Evolutionary conservation across 768 basidiomycete species (phyloP), one percentile per base, ranked within the genome.

Genomic region (Mycena capillaripes): DNA sequence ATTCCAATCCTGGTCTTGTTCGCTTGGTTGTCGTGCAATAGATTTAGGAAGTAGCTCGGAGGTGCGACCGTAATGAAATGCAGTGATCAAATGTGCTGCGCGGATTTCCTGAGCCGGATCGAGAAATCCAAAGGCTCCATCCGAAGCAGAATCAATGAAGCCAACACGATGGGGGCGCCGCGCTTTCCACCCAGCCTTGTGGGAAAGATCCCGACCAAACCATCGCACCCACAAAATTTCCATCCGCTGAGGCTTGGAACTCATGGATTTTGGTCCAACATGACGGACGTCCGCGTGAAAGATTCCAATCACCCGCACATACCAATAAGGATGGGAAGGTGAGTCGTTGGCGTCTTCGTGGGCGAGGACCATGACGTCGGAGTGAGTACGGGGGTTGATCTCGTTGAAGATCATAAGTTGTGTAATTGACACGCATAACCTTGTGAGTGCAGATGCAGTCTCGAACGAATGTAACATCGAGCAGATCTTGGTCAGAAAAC

Each of bases 61-160:
- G 29, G 61, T 65, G 19, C 34, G 63, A n/a, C 81, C 81, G 66
- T 74, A 69, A 6, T 60, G 50, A 65, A 83, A 83, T 30, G 77
- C 74, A 12, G 82, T 83, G 29, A 85, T 80, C 2, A 85, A 53
- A 68, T 85, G 83, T 29, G 76, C 76, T 19, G 76, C 81, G 11
- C 81, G 76, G 25, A 85, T 52, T 25, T 84, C 78, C 12, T 80
- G 61, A 1, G 70, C 42, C 4, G 82, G 84, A 71, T 85, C 79
- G 10, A 84, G 62, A 74, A 84, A 84, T 1, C 80, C 81, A 63
- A 84, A 84, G 1, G 80, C 79, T 21, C 69, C 75, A 4, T 75
- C 67, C 53, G 79, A 77, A 1, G 53, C 62, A 1, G 71, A 67
- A 8, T 69, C 68, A 3, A 82, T 63, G 76, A 81, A 83, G 3